Evolutionary conservation across 148 eudicot species (phyloP).

Genomic region (Vaccinium macrocarpon): DNA sequence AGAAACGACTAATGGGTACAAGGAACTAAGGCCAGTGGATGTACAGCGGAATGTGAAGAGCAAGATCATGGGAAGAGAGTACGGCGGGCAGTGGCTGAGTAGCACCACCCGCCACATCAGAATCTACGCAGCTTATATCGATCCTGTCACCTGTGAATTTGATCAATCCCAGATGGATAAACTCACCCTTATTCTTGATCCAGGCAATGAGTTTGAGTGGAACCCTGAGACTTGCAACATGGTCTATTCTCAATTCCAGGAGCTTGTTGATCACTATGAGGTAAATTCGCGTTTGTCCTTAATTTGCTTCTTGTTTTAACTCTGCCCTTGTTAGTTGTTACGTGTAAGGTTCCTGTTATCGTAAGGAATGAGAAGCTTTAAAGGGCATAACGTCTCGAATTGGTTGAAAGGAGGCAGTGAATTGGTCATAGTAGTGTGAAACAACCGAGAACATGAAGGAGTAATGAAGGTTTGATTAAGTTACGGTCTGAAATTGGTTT

Average conservation of each 20-base stretch:
- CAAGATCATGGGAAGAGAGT: conserved; percentile 70
- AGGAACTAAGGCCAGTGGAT: conserved; percentile 59
- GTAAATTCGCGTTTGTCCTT: conserved; percentile 27
- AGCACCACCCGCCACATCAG: conserved; percentile 82
- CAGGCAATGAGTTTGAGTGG: conserved; percentile 84
- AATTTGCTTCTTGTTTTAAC: background rate
- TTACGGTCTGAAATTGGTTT: no score
- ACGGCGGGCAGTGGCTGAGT: conserved; percentile 96
- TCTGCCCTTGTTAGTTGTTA: background rate
- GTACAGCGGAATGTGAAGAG: conserved; percentile 61
- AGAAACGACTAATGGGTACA: conserved; percentile 1
- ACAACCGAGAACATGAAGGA: no score
- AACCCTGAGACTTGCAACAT: conserved; percentile 58
- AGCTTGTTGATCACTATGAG: conserved; percentile 92
- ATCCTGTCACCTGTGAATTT: conserved; percentile 67
- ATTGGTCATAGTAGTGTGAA: no score
- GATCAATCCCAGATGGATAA: conserved; percentile 93
- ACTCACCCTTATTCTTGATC: conserved; percentile 81
- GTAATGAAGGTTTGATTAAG: no score
- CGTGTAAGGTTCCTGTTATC: no score
- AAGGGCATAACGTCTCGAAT: no score
- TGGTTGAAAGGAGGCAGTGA: no score
- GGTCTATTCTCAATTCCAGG: conserved; percentile 67
- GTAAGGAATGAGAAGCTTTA: no score
- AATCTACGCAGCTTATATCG: conserved; percentile 86